Percentiles rank a stretch among this genome's conserved stretches.
Evolutionary conservation across 768 basidiomycete species (phyloP).

Genomic region (Russula sp.): DNA sequence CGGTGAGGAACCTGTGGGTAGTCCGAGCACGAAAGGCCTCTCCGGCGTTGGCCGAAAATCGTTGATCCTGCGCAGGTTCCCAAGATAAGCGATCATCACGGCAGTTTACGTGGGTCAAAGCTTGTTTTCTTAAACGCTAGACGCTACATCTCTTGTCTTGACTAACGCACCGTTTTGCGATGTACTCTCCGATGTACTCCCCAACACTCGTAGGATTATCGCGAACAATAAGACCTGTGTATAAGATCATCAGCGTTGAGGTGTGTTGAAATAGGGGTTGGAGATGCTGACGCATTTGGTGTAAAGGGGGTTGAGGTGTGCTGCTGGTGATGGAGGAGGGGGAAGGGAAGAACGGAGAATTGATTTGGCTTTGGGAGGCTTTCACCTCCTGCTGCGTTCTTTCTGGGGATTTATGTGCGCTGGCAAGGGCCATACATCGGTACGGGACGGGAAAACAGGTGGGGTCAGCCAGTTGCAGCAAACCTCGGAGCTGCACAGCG

Average conservation of each 20-base stretch:
- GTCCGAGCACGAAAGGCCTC: constrained; percentile 79
- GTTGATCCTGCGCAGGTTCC: constrained; percentile 55
- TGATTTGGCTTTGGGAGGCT: neutral
- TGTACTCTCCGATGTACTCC: constrained; percentile 76
- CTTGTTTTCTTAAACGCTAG: neutral
- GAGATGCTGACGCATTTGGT: constrained; percentile 20
- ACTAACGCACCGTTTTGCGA: constrained; percentile 62
- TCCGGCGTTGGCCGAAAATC: constrained; percentile 72
- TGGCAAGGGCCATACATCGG: constrained; percentile 8
- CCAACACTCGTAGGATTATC: constrained; percentile 70
- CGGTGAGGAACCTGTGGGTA: constrained; percentile 86
- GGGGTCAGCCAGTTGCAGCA: neutral
- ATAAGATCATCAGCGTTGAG: neutral
- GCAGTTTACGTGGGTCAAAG: neutral
- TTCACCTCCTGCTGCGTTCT: neutral
- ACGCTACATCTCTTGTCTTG: too few species aligned
- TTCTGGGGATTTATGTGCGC: constrained; percentile 22
- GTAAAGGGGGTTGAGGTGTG: neutral
- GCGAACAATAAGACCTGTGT: constrained; percentile 74
- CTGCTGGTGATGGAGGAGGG: neutral
- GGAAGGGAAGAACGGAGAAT: neutral
- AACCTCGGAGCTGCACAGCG: neutral
- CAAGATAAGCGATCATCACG: neutral
- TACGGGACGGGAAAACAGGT: neutral
- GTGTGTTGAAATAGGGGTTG: neutral